Base-by-base conservation (phyloP, 257 asterid species). In the Primulina huaijiensis region DNA sequence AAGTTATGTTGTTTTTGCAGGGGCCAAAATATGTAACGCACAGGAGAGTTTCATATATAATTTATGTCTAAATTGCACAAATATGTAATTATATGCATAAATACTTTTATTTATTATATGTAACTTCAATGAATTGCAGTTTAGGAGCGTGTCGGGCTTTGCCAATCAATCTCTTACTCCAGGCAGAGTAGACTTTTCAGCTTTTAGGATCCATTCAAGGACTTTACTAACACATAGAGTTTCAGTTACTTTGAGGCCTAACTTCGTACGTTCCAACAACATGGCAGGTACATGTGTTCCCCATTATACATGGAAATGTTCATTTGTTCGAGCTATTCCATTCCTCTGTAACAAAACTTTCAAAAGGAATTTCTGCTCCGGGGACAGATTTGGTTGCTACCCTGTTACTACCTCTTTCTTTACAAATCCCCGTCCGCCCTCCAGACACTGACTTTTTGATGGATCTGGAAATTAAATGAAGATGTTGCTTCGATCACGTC, bases 1-100 rank as follows among this genome's bases (percentile, higher is more conserved):
- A 82, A 75, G 7, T 68, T 64, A 61, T 74, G 72, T 82, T 71
- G 35, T 62, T 85, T 81, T 91, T 87, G 95, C 96, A 91, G 97
- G 96, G 75, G 17, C 64, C 64, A 73, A 76, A 77, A 81, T 74
- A 76, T 78, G 72, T 80, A 62, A 80, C 72, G 17, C 70, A 68
- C 83, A 68, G 83, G 78, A 85, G 80, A 79, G 84, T 85, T 74
- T 76, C 67, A 59, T 20, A 78, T 68, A 72, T 84, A 74, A 69
- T 82, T 75, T 75, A 65, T 69, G 59, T 72, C 40, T 70, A 68
- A 67, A 62, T 80, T 68, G 61, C n/a, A n/a, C n/a, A n/a, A n/a
- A n/a, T n/a, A n/a, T n/a, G n/a, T n/a, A n/a, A n/a, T n/a, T n/a
- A n/a, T n/a, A 65, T 72, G 60, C 59, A 76, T 65, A 55, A 65